Percentiles rank a stretch among this genome's conserved stretches.
Evolutionary conservation across 2,329 filamentous ascomycete species (phyloP).

Genomic region (Chrysoporthe puriensis): DNA sequence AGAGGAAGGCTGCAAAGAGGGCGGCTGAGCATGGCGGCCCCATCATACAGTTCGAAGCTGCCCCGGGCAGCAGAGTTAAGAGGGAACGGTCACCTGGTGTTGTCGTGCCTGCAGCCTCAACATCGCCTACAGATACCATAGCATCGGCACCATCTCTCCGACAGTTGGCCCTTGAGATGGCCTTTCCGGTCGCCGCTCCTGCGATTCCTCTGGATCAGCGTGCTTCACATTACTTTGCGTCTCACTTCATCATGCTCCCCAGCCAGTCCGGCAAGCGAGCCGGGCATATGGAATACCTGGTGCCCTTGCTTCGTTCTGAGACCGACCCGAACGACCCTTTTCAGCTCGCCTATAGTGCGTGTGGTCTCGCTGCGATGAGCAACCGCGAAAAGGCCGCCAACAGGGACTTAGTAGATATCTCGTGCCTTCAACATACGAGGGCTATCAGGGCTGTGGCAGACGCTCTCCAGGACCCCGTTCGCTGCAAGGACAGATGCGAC

Average conservation of each 20-base stretch:
- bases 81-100: neutral
- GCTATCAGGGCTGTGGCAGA: conserved; percentile 56
- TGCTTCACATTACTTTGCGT: conserved; percentile 62
- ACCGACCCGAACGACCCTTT: conserved; percentile 49
- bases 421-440: conserved; percentile 56
- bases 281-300: conserved; percentile 62
- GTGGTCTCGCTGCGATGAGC: conserved; percentile 59
- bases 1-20: conserved; percentile 49
- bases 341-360: conserved; percentile 61
- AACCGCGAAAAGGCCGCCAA: conserved; percentile 49
- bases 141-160: conserved; percentile 28
- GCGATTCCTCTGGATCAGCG: conserved; percentile 56
- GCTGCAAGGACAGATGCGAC: conserved; percentile 57
- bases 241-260: conserved; percentile 63
- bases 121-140: conserved; percentile 31
- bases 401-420: conserved; percentile 42
- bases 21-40: conserved; percentile 34
- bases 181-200: conserved; percentile 39
- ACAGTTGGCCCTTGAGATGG: conserved; percentile 30
- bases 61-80: neutral
- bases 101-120: neutral
- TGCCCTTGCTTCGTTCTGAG: conserved; percentile 56
- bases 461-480: conserved; percentile 55
- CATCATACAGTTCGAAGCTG: conserved; percentile 17
- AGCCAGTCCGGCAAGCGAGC: conserved; percentile 47